Base-by-base conservation (phyloP, 805 yeast species). In the Pichia insulana region DNA sequence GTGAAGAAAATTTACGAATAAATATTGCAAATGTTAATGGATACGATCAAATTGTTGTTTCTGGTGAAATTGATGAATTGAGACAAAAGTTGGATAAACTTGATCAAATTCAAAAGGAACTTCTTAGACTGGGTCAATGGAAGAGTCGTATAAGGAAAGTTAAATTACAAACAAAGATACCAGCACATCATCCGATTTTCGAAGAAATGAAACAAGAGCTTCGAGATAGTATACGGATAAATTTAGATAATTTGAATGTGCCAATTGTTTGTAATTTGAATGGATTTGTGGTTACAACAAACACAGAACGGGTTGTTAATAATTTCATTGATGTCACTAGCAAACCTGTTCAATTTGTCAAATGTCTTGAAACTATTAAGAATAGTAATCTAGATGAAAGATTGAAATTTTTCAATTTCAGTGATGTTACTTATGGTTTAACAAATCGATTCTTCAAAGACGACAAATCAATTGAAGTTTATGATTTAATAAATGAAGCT, bases 151-250 rank as follows among this genome's bases (percentile, higher is more conserved):
- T 61, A 10, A 48, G 54, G 20, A 39, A 50, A 8, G 44, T 59
- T n/a, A 62, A 62, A 47, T 40, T 64, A 20, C 38, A 49, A 7
- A 63, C 64, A 3, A 39, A 44, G 6, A 49, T 62, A 7, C 67
- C 68, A 16, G 64, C 62, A 41, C 68, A 64, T 42, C 52, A 59
- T 42, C 56, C 62, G 7, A 36, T 61, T n/a, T 47, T 64, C 26
- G 28, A 46, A 7, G 54, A 58, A 13, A 58, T 63, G 4, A 53
- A 57, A 37, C 42, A 46, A 3, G 54, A 54, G 13, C 46, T 64
- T 12, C 22, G 33, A 9, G n/a, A 28, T 2, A 7, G 48, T 10
- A 45, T 62, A n/a, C 37, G 30, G 9, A 19, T 37, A 15, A 45
- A 41, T 17, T 35, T 32, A 3, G 40, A 33, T 6, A 37, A 36